These are phyloP conservation scores for Perkinsus marinus DNA, from an alignment of 169 alveolate species.

Conservation along the genomic window DNA sequence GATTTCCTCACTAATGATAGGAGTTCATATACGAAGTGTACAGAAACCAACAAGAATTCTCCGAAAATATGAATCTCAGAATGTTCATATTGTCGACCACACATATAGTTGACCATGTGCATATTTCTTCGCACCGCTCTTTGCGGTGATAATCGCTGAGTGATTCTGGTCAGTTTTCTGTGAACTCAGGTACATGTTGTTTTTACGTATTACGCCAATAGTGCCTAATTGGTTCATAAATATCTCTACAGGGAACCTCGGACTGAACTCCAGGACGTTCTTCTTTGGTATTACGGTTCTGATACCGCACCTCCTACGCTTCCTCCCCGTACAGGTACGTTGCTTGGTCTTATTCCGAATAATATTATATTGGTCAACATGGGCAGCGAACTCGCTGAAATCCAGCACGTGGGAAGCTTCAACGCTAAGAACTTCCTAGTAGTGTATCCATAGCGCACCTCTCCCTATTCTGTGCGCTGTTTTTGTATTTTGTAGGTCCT, in stretches of 20 bases:
- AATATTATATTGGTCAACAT: slow-evolving; percentile 43
- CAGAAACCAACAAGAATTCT: too few species aligned
- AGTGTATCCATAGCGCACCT: too few species aligned
- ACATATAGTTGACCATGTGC: not conserved
- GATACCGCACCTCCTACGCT: too few species aligned
- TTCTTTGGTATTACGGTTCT: not conserved
- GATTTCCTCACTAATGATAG: too few species aligned
- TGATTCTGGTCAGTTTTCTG: not conserved
- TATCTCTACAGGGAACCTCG: slow-evolving; percentile 45
- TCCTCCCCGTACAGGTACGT: slow-evolving; percentile 21
- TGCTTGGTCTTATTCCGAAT: slow-evolving; percentile 47
- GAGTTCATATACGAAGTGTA: too few species aligned
- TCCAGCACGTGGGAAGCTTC: not conserved
- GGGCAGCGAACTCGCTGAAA: slow-evolving; percentile 21
- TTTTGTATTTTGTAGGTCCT: not conserved
- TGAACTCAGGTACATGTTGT: slow-evolving; percentile 23
- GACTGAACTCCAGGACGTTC: slow-evolving; percentile 31
- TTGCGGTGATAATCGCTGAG: too few species aligned
- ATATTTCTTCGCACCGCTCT: too few species aligned
- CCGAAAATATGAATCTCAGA: too few species aligned
- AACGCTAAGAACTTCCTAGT: too few species aligned
- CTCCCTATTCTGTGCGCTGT: too few species aligned
- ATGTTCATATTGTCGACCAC: too few species aligned
- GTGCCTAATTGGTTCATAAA: slow-evolving; percentile 49
- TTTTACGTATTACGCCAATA: slow-evolving; percentile 56